These are phyloP conservation scores for Mucor sp. DNA, from an alignment of 371 early-diverging fungal species.

Conservation along the genomic window DNA sequence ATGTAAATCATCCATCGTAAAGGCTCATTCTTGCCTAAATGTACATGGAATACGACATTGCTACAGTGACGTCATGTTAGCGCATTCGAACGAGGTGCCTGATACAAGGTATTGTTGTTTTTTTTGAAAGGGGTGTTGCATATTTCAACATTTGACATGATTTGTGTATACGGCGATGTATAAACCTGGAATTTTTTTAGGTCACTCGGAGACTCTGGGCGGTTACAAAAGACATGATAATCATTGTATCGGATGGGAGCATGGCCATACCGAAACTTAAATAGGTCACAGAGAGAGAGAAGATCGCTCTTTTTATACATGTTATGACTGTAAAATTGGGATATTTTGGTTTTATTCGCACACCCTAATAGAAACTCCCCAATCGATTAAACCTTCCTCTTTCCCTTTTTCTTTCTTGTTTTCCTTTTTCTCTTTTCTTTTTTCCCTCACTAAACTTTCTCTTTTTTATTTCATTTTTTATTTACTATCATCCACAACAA, in stretches of 20 bases:
- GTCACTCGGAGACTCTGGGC: not conserved
- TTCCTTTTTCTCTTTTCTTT: constrained; percentile 23
- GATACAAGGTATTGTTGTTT: not conserved
- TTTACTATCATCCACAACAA: not conserved
- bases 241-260: constrained; percentile 9
- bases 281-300: constrained; percentile 16
- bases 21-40: not conserved
- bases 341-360: constrained; percentile 4
- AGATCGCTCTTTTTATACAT: constrained; percentile 14
- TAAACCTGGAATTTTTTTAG: not conserved
- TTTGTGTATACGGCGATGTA: not conserved
- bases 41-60: not conserved
- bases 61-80: constrained; percentile 2
- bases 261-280: constrained; percentile 29
- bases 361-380: constrained; percentile 1
- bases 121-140: not conserved
- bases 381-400: constrained; percentile 11
- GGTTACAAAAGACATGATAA: not conserved
- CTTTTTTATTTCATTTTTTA: constrained; percentile 13
- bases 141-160: constrained; percentile 4
- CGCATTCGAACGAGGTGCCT: not conserved
- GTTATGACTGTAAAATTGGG: constrained; percentile 8
- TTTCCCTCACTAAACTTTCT: constrained; percentile 2
- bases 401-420: constrained; percentile 9
- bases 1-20: not conserved